phyloP scores from a whole-genome alignment of 441 rosid genomes.

The Melastoma candidum region DNA sequence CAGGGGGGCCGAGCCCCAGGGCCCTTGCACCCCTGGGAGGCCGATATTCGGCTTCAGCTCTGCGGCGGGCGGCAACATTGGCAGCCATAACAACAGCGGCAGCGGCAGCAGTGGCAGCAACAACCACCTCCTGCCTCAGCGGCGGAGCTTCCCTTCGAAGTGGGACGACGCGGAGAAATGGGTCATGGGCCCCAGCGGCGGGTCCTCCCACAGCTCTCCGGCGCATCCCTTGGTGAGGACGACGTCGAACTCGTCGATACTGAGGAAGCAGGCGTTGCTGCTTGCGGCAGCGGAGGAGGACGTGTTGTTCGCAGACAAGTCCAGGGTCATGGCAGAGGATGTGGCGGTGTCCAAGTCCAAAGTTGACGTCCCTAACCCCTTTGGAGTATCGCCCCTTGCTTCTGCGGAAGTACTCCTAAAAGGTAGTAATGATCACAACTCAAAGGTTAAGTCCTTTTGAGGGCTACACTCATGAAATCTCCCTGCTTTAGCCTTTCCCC shows the following conservation, averaged over 20 bases:
- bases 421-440: slow-evolving; percentile 29
- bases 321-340: too few species aligned
- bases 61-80: too few species aligned
- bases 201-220: slow-evolving; percentile 57
- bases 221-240: slow-evolving; percentile 29
- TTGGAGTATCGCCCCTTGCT: slow-evolving; percentile 27
- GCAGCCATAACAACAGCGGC: too few species aligned
- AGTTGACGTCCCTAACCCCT: slow-evolving; percentile 7
- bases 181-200: slow-evolving; percentile 30
- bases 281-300: too few species aligned
- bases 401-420: slow-evolving; percentile 46
- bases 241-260: too few species aligned
- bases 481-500: too few species aligned
- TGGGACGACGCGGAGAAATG: slow-evolving; percentile 97
- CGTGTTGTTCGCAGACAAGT: too few species aligned
- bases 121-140: slow-evolving; percentile 21
- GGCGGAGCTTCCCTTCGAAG: slow-evolving; percentile 77
- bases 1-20: slow-evolving; percentile 29
- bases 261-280: too few species aligned
- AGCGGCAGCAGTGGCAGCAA: slow-evolving; percentile 12
- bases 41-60: slow-evolving; percentile 60
- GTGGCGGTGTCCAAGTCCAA: too few species aligned
- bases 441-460: too few species aligned
- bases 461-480: too few species aligned
- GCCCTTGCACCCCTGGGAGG: slow-evolving; percentile 84